Evolutionary conservation across 768 basidiomycete species (phyloP), one percentile per base, ranked within the genome.

Genomic region (Chlorophyllum brunneum): DNA sequence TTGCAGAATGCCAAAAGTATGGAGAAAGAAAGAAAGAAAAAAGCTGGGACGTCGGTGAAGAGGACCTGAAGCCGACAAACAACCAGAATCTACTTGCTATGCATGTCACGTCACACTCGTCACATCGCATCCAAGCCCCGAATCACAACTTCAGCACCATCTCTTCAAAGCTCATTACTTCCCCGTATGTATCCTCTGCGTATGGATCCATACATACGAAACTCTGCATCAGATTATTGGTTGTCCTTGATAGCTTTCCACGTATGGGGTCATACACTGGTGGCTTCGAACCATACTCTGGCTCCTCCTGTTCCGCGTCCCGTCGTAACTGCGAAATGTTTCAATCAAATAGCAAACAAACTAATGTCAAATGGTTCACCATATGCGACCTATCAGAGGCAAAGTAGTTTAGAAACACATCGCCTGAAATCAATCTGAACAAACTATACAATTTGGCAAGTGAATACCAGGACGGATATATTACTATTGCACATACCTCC

Each of bases 301-400:
- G 29, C 2, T 18, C 5, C 20, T 20, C 30, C n/a, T 34, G 16
- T 3, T 39, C 44, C 18, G 37, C 1, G 18, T 22, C 20, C 5
- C 34, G 18, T 38, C 15, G 20, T 15, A 37, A 51, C 23, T 53
- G 36, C 34, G 42, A 27, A 26, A 33, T 22, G 8, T 37, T 16
- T 15, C 22, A 26, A 20, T 40, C 7, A 9, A 30, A 24, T 5
- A 37, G 43, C 5, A 40, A 33, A 31, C 29, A 41, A 44, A 16
- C 27, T 24, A 51, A 34, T 15, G 10, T 31, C 16, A 45, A 41
- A 36, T 11, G 41, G 58, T 72, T 61, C 57, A 84, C 84, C 86
- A 89, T 88, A 65, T 88, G 86, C 48, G 85, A 84, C 60, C 86
- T 72, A 64, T 89, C 85, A 16, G 86, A 88, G 8, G 85, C 83